Evolutionary conservation across 495 filamentous ascomycete species (phyloP), one percentile per base, ranked within the genome.

Genomic region (Extremus antarcticus): DNA sequence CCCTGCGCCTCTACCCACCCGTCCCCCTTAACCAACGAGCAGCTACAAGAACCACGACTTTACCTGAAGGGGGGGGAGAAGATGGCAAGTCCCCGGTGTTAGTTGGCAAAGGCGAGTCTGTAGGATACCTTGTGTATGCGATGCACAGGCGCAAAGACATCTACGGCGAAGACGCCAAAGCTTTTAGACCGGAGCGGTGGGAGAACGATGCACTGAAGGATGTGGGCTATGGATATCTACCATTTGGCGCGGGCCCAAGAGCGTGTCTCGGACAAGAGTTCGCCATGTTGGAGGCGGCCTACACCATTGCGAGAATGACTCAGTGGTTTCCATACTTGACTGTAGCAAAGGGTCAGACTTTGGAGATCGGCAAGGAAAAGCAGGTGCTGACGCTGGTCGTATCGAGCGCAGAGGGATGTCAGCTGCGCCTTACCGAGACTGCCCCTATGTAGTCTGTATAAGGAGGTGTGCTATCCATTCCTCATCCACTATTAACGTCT

Each of bases 141-240:
- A 63, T 66, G 63, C 63, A 66, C 25, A 61, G 60, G 2, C 40
- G 58, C 11, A 48, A 51, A 29, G 58, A 61, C 43, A 29, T 63
- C 10, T 66, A 53, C 50, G 61, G 61, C 15, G 41, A 55, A 9
- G 63, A 63, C 38, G 61, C 58, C 15, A 16, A 53, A 1, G 61
- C 53, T 47, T 66, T 66, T 45, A 53, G 50, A 49, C 63, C 63
- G 1, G 61, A 66, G 49, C 38, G 63, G n/a, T 66, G 60, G 61
- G 51, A 58, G 25, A 61, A 51, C 10, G 16, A 50, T 39, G 57
- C 23, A 46, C 7, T 24, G 9, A 48, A 25, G 23, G 17, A 23
- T 7, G 17, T 48, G 2, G 61, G 53, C 3, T 66, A 56, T 54
- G 50, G 46, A 13, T 65, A 43, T 29, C 20, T 62, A 25, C 59